Conservation (phyloP, 495 filamentous ascomycete species). For the Elaphomyces granulatus region DNA sequence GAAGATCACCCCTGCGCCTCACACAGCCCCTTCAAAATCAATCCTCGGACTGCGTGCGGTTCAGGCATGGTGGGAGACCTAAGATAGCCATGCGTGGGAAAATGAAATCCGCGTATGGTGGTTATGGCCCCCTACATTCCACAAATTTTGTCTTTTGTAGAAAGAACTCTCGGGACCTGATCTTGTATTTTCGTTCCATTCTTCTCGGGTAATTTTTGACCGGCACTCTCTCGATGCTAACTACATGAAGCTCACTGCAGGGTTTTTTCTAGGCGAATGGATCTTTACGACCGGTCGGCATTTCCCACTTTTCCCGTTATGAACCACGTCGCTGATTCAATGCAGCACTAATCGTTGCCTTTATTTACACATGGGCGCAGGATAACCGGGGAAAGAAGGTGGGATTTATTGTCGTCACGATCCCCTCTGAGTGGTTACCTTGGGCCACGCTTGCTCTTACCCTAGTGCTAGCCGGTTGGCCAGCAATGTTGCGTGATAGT, state of each 20-base stretch:
- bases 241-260: slow-evolving; percentile 34
- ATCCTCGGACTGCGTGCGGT: slow-evolving; percentile 55
- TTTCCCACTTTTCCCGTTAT: slow-evolving; percentile 1
- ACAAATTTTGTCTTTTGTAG: slow-evolving; percentile 10
- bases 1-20: slow-evolving; percentile 82
- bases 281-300: slow-evolving; percentile 43
- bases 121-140: slow-evolving; percentile 84
- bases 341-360: slow-evolving; percentile 57
- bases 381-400: slow-evolving; percentile 60
- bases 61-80: slow-evolving; percentile 84
- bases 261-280: slow-evolving; percentile 30
- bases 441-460: slow-evolving; percentile 59
- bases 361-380: slow-evolving; percentile 69
- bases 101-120: slow-evolving; percentile 50
- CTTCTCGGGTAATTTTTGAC: neutral
- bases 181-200: neutral
- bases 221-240: slow-evolving; percentile 18
- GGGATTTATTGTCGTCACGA: slow-evolving; percentile 59
- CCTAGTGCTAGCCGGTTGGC: slow-evolving; percentile 40
- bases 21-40: slow-evolving; percentile 66
- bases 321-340: slow-evolving; percentile 14
- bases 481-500: slow-evolving; percentile 36
- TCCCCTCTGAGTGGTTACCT: slow-evolving; percentile 61
- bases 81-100: slow-evolving; percentile 62
- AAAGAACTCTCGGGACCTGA: neutral